Evolutionary conservation across 106 monocot species (phyloP).

Genomic region (Allium fistulosum): DNA sequence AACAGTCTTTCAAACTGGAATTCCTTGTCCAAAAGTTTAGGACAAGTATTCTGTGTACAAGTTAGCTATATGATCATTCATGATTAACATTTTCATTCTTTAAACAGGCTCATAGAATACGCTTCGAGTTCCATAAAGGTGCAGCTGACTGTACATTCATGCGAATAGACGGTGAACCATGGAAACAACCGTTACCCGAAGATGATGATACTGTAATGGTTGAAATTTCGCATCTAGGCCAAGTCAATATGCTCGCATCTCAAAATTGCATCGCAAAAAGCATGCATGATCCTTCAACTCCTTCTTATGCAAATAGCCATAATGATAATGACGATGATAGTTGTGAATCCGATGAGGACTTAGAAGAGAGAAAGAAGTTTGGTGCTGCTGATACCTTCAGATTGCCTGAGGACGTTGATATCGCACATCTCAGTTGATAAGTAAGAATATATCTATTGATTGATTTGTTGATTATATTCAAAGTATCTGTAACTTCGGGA

Average conservation of each 20-base stretch:
- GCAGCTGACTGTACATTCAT: conserved; percentile 67
- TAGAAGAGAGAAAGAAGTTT: conserved; percentile 78
- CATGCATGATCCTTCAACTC: conserved; percentile 25
- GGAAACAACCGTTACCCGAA: conserved; percentile 84
- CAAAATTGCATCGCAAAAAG: conserved; percentile 66
- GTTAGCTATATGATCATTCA: too few species aligned
- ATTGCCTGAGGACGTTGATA: conserved; percentile 53
- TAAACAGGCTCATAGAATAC: conserved; percentile 59
- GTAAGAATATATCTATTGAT: background rate
- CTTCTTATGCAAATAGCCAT: conserved; percentile 2
- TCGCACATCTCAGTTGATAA: conserved; percentile 56
- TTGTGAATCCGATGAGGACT: conserved; percentile 41
- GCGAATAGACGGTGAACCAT: conserved; percentile 94
- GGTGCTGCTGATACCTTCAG: conserved; percentile 90
- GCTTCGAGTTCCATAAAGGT: conserved; percentile 82
- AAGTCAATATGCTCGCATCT: conserved; percentile 71
- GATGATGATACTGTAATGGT: conserved; percentile 62
- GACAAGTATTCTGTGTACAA: too few species aligned
- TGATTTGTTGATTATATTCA: background rate
- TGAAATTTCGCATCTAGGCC: conserved; percentile 73
- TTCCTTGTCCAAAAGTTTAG: too few species aligned
- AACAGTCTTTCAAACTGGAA: too few species aligned
- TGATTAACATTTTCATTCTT: background rate
- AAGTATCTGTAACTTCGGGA: background rate
- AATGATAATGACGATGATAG: background rate